Percentiles rank a stretch among this genome's conserved stretches.
phyloP scores from a whole-genome alignment of 306 rosid genomes.

The Carpinus viminea region DNA sequence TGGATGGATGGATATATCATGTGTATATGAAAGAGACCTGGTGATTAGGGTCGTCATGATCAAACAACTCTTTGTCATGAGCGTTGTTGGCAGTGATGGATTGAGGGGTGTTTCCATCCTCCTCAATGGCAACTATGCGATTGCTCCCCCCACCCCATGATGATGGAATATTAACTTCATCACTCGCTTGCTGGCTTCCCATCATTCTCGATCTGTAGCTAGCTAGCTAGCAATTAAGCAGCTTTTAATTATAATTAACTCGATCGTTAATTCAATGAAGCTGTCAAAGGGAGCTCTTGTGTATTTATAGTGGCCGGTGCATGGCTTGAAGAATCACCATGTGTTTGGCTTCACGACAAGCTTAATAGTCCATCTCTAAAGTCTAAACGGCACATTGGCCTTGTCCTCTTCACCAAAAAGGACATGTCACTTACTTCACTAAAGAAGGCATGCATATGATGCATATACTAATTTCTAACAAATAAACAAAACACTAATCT shows the following conservation, averaged over 20 bases:
- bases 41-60: background rate
- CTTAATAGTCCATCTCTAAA: too few relatives aligned
- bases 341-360: background rate
- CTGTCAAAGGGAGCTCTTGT: background rate
- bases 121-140: constrained; percentile 42
- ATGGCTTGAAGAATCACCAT: background rate
- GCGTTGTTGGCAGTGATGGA: background rate
- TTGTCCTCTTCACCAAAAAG: background rate
- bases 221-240: background rate
- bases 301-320: background rate
- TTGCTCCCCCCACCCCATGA: constrained; percentile 28
- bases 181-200: constrained; percentile 23
- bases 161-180: background rate
- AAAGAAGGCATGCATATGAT: too few relatives aligned
- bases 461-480: too few relatives aligned
- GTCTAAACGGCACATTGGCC: background rate
- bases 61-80: background rate
- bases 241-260: too few relatives aligned
- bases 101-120: background rate
- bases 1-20: too few relatives aligned
- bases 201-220: constrained; percentile 1
- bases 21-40: constrained; percentile 31
- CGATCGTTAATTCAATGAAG: background rate
- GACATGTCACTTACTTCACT: background rate
- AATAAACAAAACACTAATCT: too few relatives aligned